phyloP scores from a whole-genome alignment of 495 filamentous ascomycete genomes.

The Neurospora sp. region DNA sequence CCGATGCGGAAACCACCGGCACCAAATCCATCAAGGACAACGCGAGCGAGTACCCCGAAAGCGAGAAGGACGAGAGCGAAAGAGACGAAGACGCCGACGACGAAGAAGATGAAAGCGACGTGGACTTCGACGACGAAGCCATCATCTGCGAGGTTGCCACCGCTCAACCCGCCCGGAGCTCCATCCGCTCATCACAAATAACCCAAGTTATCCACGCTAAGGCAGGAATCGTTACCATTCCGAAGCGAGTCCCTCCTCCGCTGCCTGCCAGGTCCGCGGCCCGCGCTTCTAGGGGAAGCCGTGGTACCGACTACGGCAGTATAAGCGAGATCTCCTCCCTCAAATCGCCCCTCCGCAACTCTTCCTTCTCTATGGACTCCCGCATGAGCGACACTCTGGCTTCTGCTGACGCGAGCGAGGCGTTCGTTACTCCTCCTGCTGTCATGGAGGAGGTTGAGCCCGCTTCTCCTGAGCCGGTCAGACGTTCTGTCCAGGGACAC shows the following conservation, averaged over 20 bases:
- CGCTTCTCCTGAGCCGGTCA: neutral
- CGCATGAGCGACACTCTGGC: neutral
- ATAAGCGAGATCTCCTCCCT: conserved; percentile 19
- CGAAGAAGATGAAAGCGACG: conserved; percentile 36
- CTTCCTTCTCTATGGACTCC: conserved; percentile 16
- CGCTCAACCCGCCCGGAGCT: conserved; percentile 34
- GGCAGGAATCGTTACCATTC: conserved; percentile 60
- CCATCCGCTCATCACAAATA: conserved; percentile 40
- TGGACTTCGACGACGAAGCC: conserved; percentile 37
- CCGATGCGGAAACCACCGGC: neutral
- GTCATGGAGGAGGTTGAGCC: conserved; percentile 1
- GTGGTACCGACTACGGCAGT: conserved; percentile 14
- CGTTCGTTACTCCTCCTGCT: conserved; percentile 1
- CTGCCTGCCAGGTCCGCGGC: conserved; percentile 53
- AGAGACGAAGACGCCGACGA: conserved; percentile 28
- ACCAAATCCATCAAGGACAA: neutral
- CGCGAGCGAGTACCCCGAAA: neutral
- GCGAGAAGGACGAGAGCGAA: conserved; percentile 13
- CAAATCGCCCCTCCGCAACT: conserved; percentile 21
- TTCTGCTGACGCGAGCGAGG: conserved; percentile 5
- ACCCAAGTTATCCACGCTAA: conserved; percentile 35
- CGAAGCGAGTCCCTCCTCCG: conserved; percentile 56
- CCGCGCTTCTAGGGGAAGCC: conserved; percentile 31
- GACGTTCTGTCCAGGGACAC: conserved; percentile 9
- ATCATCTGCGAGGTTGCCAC: conserved; percentile 42